phyloP scores from a whole-genome alignment of 1,284 basidiomycete species.

The Coriolopsis trogii region DNA sequence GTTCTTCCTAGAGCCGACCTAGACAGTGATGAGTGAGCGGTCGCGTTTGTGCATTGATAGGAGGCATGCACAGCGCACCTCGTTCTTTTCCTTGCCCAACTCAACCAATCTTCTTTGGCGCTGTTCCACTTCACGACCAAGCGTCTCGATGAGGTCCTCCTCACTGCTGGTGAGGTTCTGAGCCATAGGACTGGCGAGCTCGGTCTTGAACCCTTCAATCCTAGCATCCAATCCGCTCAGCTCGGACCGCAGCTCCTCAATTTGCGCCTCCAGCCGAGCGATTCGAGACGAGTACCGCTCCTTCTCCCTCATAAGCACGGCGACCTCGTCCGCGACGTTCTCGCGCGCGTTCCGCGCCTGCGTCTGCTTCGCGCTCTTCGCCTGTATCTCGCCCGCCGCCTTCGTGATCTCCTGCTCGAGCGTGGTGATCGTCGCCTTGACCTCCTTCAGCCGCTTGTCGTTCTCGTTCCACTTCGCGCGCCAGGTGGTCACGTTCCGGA shows the following conservation, averaged over 20 bases:
- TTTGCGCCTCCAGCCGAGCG: constrained; percentile 66
- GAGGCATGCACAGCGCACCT: constrained; percentile 60
- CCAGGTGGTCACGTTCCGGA: constrained; percentile 83
- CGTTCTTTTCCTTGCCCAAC: constrained; percentile 68
- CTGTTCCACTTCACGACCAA: constrained; percentile 80
- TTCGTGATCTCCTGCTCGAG: constrained; percentile 91
- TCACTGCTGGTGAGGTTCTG: constrained; percentile 78
- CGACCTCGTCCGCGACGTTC: constrained; percentile 66
- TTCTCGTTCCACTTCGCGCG: constrained; percentile 72
- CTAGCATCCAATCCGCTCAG: constrained; percentile 59
- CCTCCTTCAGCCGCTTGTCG: constrained; percentile 67
- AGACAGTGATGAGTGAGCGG: not conserved
- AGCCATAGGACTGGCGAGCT: constrained; percentile 78
- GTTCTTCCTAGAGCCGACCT: constrained; percentile 83
- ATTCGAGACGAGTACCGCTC: constrained; percentile 71
- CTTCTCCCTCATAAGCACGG: constrained; percentile 67
- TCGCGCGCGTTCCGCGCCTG: constrained; percentile 75
- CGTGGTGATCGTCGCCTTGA: constrained; percentile 68
- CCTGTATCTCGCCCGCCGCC: constrained; percentile 75
- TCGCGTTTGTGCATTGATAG: too few relatives aligned
- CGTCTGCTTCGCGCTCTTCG: constrained; percentile 69
- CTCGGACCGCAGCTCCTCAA: constrained; percentile 77
- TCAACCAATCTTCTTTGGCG: constrained; percentile 74
- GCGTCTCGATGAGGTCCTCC: constrained; percentile 62
- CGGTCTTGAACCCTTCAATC: constrained; percentile 67